Evolutionary conservation across 371 early-diverging fungal species (phyloP), one percentile per base, ranked within the genome.

Genomic region (Mucor racemosus): DNA sequence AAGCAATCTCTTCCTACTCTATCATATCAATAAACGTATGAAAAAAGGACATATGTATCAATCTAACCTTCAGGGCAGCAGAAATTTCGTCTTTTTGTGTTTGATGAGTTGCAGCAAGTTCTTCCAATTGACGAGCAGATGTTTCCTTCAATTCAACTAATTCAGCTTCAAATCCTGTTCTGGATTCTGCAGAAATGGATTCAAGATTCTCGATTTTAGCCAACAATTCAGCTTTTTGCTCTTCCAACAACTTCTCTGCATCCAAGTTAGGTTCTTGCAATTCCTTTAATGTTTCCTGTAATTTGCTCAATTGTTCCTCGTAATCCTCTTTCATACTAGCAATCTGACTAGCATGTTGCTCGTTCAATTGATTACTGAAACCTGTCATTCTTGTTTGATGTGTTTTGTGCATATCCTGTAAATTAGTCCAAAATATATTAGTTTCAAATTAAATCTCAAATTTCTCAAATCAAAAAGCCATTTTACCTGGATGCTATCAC

Each of bases 401-500:
- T 6, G 74, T 70, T 34, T 70, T 66, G 35, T 74, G 74, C 67
- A 65, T 74, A 11, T 74, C 70, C 71, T 72, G 53, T 46, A n/a
- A 19, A 26, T 26, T 3, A 26, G 26, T 3, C 26, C 26, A 26
- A 26, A 26, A 3, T 26, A 3, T 1, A 26, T 26, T 26, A 26
- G 26, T 26, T 26, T 26, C 26, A 26, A 1, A 26, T 3, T 26
- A 26, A 26, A 44, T 44, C 7, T 6, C 44, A 5, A 10, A 10
- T 38, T 38, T 5, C n/a, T n/a, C 54, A 6, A 15, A 26, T 26
- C 42, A n/a, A n/a, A n/a, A n/a, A n/a, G n/a, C n/a, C n/a, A n/a
- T n/a, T n/a, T n/a, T 68, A 72, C 73, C 65, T 74, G 70, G 55
- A 69, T 65, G 59, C 54, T 65, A 7, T 74, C 74, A 34, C 70